Evolutionary conservation across 768 basidiomycete genomes (phyloP), one percentile per base, ranked within the genome.

Genomic region (Cyclocybe cylindracea): DNA sequence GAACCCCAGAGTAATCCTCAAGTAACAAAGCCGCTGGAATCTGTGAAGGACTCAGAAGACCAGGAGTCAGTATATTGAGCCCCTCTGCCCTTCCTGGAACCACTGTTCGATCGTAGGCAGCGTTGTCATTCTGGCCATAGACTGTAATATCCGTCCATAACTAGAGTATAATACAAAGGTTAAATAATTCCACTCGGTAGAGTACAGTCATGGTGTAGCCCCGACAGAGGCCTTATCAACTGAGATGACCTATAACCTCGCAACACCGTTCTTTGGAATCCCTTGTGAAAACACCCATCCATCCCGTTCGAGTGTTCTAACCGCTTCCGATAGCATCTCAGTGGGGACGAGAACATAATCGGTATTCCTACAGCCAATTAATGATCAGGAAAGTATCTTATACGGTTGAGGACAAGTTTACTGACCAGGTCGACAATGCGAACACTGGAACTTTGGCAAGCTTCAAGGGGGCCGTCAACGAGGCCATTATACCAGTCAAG

Each of bases 371-470:
- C 16, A 13, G 18, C n/a, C 9, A 31, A 34, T 39, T 24, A 34
- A 43, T 16, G 43, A 37, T 45, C 6, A 35, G n/a, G 39, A 34
- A 31, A 39, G 7, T 7, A 13, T 2, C 11, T 14, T 9, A 34
- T 38, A 16, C 7, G 38, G 10, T 8, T 16, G 7, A 34, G 7
- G 24, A 35, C 9, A n/a, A 10, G 3, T 16, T 31, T 19, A 19
- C 72, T 53, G 54, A 85, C 84, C 81, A 89, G 19, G 85, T 87
- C 5, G 84, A 86, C 34, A 85, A 48, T 13, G 76, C 82, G 63
- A 86, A 87, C 5, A 88, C 71, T 0, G 78, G 78, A 0, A 87
- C 69, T 39, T 71, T 67, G 5, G 78, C 80, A 5, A 65, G 59
- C 61, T 78, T 82, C 38, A 87, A 64, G 13, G 85, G 82, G 13